Base-by-base conservation (phyloP, 495 filamentous ascomycete species). In the Aspergillus cavernicola region DNA sequence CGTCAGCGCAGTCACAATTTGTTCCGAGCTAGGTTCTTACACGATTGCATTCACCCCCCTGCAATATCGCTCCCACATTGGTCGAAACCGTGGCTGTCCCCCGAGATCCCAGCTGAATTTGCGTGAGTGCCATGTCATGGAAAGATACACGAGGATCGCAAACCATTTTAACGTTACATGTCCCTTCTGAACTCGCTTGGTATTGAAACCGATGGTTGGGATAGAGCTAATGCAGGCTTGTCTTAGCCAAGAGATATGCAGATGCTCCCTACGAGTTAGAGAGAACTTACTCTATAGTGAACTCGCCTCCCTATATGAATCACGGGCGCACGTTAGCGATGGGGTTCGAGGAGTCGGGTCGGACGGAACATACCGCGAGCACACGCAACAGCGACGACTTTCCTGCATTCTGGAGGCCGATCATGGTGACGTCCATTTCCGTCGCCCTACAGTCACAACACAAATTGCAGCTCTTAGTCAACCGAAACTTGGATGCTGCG, bases 381-480 rank as follows among this genome's bases (percentile, higher is more conserved):
- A 98, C 93, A 48, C 92, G 82, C 67, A 97, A 78, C 66, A 98
- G 71, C 29, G 92, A 97, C 41, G 93, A 97, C 74, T 98, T 98
- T 55, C 93, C 93, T 46, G 93, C 93, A 75, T 98, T 98, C 68
- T 98, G 93, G 68, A 98, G 76, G 20, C 93, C 93, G 76, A 98
- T 95, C 90, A 98, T 96, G 56, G 93, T 98, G 69, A 98, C 90
- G 70, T 98, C 92, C 90, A 98, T 96, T 79, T 98, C 93, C 33
- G 90, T 96, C 53, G 92, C 89, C 93, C 93, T 98, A 50, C 57
- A 62, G 41, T 50, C 45, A 28, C 49, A 43, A 41, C 26, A 60
- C 38, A 54, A 26, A 64, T 53, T 35, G 31, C 29, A 48, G 62
- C 50, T 58, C 58, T 60, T 56, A 57, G 57, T 60, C 43, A 50